Percentiles rank a stretch among this genome's conserved stretches.
These are phyloP conservation scores for Didymosphaeria variabile DNA, from an alignment of 2,329 filamentous ascomycete genomes.

Conservation along the genomic window DNA sequence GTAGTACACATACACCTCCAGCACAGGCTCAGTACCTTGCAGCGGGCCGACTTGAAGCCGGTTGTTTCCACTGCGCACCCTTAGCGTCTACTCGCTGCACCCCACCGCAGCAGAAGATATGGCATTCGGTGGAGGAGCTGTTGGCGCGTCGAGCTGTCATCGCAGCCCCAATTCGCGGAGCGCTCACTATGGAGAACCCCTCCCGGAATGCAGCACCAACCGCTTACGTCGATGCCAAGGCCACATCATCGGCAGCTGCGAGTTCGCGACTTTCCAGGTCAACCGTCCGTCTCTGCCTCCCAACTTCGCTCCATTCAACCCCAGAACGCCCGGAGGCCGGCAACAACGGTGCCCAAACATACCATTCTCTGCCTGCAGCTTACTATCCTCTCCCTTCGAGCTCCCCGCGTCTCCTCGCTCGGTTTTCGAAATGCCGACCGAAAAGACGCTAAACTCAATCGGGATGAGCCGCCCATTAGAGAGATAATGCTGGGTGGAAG, in stretches of 20 bases:
- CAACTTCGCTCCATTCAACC: conserved; percentile 1
- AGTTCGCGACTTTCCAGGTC: conserved; percentile 4
- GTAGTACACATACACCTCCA: no score
- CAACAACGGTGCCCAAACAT: background rate
- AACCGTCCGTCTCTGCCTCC: conserved; percentile 9
- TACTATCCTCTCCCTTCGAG: background rate
- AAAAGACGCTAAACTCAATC: conserved; percentile 13
- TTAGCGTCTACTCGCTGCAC: background rate
- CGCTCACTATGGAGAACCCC: background rate
- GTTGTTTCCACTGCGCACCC: no score
- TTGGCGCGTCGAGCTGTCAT: background rate
- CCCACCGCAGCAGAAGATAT: background rate
- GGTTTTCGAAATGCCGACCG: conserved; percentile 3
- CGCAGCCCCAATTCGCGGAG: background rate
- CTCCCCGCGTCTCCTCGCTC: conserved; percentile 1
- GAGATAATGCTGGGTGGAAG: conserved; percentile 5
- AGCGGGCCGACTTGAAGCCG: background rate
- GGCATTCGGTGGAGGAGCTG: background rate
- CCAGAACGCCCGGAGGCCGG: background rate
- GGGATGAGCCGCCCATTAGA: conserved; percentile 22
- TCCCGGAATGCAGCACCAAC: background rate
- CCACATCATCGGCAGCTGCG: conserved; percentile 4
- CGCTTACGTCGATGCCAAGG: conserved; percentile 8
- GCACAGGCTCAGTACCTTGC: background rate
- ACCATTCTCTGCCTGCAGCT: background rate